Evolutionary conservation across 2,329 filamentous ascomycete species (phyloP).

Genomic region (Aaosphaeria pasadenensis): DNA sequence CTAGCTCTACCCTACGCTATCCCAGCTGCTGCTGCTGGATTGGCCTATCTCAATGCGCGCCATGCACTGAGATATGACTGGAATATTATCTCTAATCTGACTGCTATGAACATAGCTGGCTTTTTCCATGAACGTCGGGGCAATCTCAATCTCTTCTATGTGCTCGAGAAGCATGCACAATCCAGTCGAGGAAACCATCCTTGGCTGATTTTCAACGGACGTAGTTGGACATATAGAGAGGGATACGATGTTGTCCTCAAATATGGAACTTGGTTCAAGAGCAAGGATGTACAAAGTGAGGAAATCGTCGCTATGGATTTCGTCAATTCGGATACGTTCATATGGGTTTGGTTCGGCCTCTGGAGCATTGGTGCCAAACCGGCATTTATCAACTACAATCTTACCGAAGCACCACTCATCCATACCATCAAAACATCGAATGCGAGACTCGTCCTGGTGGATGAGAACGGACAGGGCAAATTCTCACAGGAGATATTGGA

Average conservation of each 20-base stretch:
- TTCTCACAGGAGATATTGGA: slow-evolving; percentile 22
- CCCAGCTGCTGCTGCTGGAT: slow-evolving; percentile 38
- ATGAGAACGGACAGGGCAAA: slow-evolving; percentile 45
- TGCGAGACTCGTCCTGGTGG: slow-evolving; percentile 57
- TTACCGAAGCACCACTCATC: slow-evolving; percentile 33
- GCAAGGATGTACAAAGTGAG: slow-evolving; percentile 29
- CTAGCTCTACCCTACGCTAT: slow-evolving; percentile 2
- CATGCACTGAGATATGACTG: slow-evolving; percentile 63
- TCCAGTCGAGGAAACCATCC: slow-evolving; percentile 21
- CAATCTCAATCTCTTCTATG: slow-evolving; percentile 55
- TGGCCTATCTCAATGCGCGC: slow-evolving; percentile 67
- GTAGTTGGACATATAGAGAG: slow-evolving; percentile 31
- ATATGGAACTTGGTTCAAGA: slow-evolving; percentile 37
- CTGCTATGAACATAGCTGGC: slow-evolving; percentile 46
- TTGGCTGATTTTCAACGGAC: slow-evolving; percentile 33
- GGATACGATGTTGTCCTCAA: slow-evolving; percentile 31
- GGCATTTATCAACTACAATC: slow-evolving; percentile 39
- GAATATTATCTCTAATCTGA: slow-evolving; percentile 54
- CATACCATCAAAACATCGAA: slow-evolving; percentile 58
- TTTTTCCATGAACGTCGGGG: slow-evolving; percentile 54
- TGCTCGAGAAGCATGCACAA: slow-evolving; percentile 30
- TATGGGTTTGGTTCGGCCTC: slow-evolving; percentile 38
- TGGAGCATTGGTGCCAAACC: slow-evolving; percentile 38
- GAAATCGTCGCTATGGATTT: slow-evolving; percentile 40
- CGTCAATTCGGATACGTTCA: slow-evolving; percentile 33